These are phyloP conservation scores for Rhododendron ovatum DNA, from an alignment of 148 eudicot genomes.

Conservation along the genomic window DNA sequence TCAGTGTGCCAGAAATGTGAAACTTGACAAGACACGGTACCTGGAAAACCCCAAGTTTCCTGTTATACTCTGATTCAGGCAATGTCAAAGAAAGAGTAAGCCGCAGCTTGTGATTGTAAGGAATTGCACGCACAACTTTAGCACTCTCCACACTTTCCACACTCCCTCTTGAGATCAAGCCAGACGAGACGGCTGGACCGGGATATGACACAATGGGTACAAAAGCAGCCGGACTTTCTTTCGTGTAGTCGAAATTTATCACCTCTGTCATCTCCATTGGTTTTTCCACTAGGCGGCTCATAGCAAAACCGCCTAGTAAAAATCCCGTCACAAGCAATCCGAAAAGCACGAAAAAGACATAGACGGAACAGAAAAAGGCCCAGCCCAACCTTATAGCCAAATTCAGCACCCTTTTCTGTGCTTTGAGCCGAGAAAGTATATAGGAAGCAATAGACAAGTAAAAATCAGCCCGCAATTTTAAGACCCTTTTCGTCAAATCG, in stretches of 20 bases:
- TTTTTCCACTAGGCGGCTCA: conserved; percentile 30
- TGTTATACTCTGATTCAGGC: conserved; percentile 52
- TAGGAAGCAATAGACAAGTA: conserved; percentile 4
- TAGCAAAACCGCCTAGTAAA: conserved; percentile 31
- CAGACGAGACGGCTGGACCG: neutral
- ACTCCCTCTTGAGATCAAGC: neutral
- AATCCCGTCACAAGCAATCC: conserved; percentile 36
- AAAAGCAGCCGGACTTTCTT: conserved; percentile 40
- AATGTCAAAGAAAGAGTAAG: conserved; percentile 31
- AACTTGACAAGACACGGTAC: conserved; percentile 2
- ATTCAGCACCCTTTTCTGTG: conserved; percentile 12
- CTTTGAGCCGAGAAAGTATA: conserved; percentile 17
- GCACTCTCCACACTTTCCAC: neutral
- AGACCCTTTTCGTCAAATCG: conserved; percentile 3
- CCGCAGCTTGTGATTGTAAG: conserved; percentile 31
- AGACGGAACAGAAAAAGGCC: conserved; percentile 30
- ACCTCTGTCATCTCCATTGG: conserved; percentile 25
- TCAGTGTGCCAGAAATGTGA: neutral
- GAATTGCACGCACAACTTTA: conserved; percentile 10
- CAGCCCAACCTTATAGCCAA: conserved; percentile 26
- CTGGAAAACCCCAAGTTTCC: conserved; percentile 50
- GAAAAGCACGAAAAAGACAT: conserved; percentile 32
- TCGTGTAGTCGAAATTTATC: conserved; percentile 42
- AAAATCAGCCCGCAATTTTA: conserved; percentile 11
- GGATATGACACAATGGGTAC: conserved; percentile 24